Conservation (phyloP, 2,329 filamentous ascomycete species). For the Biscogniauxia sp. region DNA sequence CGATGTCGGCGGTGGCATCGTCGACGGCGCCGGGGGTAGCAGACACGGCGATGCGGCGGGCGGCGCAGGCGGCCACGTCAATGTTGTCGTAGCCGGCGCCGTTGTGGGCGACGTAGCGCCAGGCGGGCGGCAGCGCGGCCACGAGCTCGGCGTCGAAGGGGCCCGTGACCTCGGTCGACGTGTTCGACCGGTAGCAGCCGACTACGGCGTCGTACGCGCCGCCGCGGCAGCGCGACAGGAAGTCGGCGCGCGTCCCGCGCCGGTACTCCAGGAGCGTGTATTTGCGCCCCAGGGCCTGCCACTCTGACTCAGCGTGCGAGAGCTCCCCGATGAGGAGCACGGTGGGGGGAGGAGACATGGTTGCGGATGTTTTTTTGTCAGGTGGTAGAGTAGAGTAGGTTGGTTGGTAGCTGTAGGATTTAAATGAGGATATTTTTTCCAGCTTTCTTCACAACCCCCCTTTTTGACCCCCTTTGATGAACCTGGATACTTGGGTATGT, state of each 20-base stretch:
- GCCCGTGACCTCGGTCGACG: conserved; percentile 23
- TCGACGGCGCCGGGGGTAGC: conserved; percentile 37
- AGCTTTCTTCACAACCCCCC: too few relatives aligned
- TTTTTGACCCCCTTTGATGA: too few relatives aligned
- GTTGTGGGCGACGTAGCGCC: conserved; percentile 52
- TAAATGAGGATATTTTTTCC: too few relatives aligned
- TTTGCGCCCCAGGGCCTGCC: conserved; percentile 25
- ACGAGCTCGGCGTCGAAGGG: conserved; percentile 46
- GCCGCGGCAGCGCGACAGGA: conserved; percentile 24
- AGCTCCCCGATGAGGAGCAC: conserved; percentile 27
- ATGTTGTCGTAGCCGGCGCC: conserved; percentile 62
- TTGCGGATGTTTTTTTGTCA: neutral
- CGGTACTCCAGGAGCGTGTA: conserved; percentile 27
- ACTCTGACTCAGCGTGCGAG: conserved; percentile 20
- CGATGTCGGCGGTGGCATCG: conserved; percentile 48
- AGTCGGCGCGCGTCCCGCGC: conserved; percentile 23
- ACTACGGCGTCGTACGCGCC: conserved; percentile 26
- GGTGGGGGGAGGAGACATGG: conserved; percentile 23
- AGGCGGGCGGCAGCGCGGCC: conserved; percentile 39
- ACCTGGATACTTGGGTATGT: neutral
- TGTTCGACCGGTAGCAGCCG: conserved; percentile 29
- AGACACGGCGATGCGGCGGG: conserved; percentile 27
- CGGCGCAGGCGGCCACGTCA: conserved; percentile 51
- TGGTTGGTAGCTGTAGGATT: neutral
- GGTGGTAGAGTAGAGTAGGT: too few relatives aligned